Evolutionary conservation across 345 rosid genomes (phyloP).

Genomic region (Pugionium cornutum): DNA sequence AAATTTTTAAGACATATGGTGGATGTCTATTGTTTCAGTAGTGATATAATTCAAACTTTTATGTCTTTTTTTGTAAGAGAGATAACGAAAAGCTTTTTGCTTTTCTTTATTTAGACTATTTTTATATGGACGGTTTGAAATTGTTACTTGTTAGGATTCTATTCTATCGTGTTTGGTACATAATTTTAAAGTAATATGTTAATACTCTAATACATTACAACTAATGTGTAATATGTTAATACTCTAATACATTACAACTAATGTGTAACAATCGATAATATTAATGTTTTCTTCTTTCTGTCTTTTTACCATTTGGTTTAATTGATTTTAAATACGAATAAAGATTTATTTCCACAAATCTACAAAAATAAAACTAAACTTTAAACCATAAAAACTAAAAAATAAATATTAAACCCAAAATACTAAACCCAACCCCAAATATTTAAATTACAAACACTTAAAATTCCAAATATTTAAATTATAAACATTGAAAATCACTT

Average conservation of each 20-base stretch:
- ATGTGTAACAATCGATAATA: conserved; percentile 8
- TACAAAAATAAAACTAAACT: no score
- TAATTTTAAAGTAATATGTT: not conserved
- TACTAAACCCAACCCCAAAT: no score
- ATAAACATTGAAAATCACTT: no score
- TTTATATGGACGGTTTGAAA: conserved; percentile 36
- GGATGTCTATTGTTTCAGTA: conserved; percentile 6
- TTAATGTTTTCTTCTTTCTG: not conserved
- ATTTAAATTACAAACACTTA: no score
- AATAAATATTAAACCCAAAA: no score
- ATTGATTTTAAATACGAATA: no score
- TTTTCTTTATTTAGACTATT: conserved; percentile 21
- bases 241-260: conserved; percentile 6
- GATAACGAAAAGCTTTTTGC: conserved; percentile 19
- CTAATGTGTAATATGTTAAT: conserved; percentile 4
- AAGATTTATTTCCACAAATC: no score
- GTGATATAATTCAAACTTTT: conserved; percentile 29
- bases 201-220: not conserved
- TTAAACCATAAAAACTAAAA: no score
- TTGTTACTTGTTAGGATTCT: conserved; percentile 30
- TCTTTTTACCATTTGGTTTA: no score
- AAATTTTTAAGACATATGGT: no score
- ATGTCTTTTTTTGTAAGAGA: conserved; percentile 18
- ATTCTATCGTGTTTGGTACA: conserved; percentile 29
- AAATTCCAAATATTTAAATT: no score